Evolutionary conservation across 176 grass and related monocot species (phyloP).

Genomic region (Cenchrus americanus): DNA sequence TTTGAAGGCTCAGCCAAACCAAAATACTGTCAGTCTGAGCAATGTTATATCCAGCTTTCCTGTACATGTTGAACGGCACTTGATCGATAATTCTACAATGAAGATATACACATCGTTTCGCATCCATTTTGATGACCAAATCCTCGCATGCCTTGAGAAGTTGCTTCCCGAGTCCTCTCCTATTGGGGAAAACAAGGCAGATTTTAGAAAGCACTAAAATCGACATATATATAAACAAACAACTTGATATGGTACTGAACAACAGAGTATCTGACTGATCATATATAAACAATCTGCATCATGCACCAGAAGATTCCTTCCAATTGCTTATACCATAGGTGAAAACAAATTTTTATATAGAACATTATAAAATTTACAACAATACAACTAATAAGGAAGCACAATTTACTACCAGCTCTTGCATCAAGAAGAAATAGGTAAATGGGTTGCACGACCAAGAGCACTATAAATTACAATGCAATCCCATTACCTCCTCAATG

Average conservation of each 20-base stretch:
- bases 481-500: constrained; percentile 70
- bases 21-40: constrained; percentile 72
- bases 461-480: neutral
- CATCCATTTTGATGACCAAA: constrained; percentile 65
- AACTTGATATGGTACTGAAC: neutral
- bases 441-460: neutral
- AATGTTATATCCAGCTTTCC: constrained; percentile 66
- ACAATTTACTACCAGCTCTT: neutral
- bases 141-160: constrained; percentile 85
- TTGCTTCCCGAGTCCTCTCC: constrained; percentile 78
- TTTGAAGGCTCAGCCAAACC: constrained; percentile 78
- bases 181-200: neutral
- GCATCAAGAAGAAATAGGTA: neutral
- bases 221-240: neutral
- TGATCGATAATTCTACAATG: constrained; percentile 87
- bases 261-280: neutral
- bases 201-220: constrained; percentile 30
- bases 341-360: neutral
- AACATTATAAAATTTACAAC: neutral
- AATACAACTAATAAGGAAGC: neutral
- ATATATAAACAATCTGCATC: neutral
- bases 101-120: constrained; percentile 64
- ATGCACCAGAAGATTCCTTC: neutral
- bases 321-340: neutral
- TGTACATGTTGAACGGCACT: constrained; percentile 79